Conservation (phyloP, 306 rosid species). For the Medicago ruthenica region DNA sequence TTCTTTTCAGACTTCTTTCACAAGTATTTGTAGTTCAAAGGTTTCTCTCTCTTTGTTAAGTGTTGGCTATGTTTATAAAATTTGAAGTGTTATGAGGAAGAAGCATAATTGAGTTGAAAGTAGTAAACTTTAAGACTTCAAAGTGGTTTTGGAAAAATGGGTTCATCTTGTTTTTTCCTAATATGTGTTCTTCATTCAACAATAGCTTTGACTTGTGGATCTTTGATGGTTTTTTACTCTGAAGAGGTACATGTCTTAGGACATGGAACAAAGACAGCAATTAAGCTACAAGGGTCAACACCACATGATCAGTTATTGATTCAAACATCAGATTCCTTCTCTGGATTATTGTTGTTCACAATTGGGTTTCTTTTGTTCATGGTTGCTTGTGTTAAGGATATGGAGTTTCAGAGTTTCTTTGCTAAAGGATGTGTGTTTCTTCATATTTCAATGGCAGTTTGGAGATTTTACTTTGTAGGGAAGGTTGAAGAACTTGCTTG, state of each 20-base stretch:
- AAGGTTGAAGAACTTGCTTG: slow-evolving; percentile 67
- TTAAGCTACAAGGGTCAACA: slow-evolving; percentile 87
- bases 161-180: slow-evolving; percentile 65
- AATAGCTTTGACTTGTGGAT: slow-evolving; percentile 76
- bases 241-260: slow-evolving; percentile 66
- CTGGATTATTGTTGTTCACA: slow-evolving; percentile 75
- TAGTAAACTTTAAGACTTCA: background rate
- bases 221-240: slow-evolving; percentile 76
- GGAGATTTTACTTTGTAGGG: slow-evolving; percentile 80
- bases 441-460: slow-evolving; percentile 83
- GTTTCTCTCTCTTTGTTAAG: background rate
- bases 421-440: slow-evolving; percentile 85
- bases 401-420: slow-evolving; percentile 85
- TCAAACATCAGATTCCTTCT: slow-evolving; percentile 81
- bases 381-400: slow-evolving; percentile 84
- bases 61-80: background rate
- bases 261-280: slow-evolving; percentile 75
- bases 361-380: slow-evolving; percentile 78
- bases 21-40: background rate
- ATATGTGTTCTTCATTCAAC: slow-evolving; percentile 81
- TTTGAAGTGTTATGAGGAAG: slow-evolving; percentile 6
- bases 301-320: slow-evolving; percentile 80
- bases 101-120: slow-evolving; percentile 20
- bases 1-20: background rate
- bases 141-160: slow-evolving; percentile 49